These are phyloP conservation scores for Brassica balearica DNA, from an alignment of 441 rosid species.

Conservation along the genomic window DNA sequence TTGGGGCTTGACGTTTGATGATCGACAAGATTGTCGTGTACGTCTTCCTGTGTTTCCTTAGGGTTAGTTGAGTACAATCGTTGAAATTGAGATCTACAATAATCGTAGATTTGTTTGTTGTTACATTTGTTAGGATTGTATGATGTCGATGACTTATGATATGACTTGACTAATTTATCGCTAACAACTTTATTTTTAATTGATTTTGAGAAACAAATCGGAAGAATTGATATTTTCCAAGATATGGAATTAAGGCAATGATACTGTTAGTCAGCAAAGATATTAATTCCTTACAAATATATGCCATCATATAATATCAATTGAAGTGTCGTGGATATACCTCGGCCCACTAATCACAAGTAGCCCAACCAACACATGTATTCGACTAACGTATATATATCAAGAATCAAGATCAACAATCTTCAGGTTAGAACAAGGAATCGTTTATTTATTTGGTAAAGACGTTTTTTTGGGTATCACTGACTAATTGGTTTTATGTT, in stretches of 20 bases:
- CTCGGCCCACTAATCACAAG: background rate
- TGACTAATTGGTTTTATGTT: constrained; percentile 18
- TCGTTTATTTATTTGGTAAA: constrained; percentile 11
- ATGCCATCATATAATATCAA: too few relatives aligned
- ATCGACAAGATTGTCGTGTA: constrained; percentile 33
- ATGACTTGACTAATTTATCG: background rate
- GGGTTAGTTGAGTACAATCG: background rate
- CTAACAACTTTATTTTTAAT: too few relatives aligned
- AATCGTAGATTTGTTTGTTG: background rate
- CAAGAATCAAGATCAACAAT: constrained; percentile 67
- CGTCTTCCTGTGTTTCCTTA: constrained; percentile 32
- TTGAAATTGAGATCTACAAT: background rate
- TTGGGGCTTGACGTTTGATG: constrained; percentile 26
- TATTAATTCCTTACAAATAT: too few relatives aligned
- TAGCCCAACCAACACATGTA: background rate
- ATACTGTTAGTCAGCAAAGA: too few relatives aligned
- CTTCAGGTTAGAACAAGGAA: constrained; percentile 60
- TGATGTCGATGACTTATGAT: constrained; percentile 3
- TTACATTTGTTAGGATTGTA: background rate
- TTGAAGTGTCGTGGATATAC: too few relatives aligned
- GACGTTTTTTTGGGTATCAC: background rate
- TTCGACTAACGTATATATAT: constrained; percentile 57
- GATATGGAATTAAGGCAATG: background rate
- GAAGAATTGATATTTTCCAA: background rate
- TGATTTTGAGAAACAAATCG: background rate